Conservation (phyloP, 1,139 yeast genomes). For the Pneumocystis carinii region DNA sequence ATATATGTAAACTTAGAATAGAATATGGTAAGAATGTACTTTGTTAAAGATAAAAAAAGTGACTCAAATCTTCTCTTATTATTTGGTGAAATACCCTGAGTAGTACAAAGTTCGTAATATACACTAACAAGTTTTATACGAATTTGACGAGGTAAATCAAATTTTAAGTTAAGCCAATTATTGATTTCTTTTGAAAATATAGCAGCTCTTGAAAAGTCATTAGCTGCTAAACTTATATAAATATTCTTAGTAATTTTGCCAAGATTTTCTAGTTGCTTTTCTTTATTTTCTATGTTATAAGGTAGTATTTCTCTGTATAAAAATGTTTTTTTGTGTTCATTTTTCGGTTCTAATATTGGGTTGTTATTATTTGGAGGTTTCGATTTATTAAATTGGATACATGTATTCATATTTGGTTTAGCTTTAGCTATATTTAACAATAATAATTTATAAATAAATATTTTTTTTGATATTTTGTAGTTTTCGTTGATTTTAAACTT, state of each 20-base stretch:
- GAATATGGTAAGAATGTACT: constrained; percentile 42
- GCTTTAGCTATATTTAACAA: background rate
- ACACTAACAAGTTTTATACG: constrained; percentile 52
- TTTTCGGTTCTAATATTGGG: background rate
- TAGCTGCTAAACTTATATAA: constrained; percentile 61
- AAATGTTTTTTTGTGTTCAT: constrained; percentile 25
- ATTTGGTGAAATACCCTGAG: constrained; percentile 53
- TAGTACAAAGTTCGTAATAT: constrained; percentile 56
- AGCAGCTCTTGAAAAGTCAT: constrained; percentile 57
- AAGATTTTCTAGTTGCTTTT: constrained; percentile 59
- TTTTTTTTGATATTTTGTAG: background rate
- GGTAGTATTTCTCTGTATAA: constrained; percentile 56
- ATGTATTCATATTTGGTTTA: background rate
- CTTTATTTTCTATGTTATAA: constrained; percentile 53
- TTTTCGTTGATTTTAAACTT: background rate
- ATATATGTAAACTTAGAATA: constrained; percentile 31
- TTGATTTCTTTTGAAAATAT: constrained; percentile 74
- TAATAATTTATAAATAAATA: background rate
- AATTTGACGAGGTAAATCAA: constrained; percentile 57
- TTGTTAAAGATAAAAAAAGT: constrained; percentile 7
- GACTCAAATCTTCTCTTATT: constrained; percentile 30
- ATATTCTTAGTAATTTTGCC: constrained; percentile 67
- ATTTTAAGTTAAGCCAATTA: constrained; percentile 67
- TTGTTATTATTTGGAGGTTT: background rate
- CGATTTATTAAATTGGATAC: background rate